Evolutionary conservation across 192 early-diverging fungal genomes (phyloP).

Genomic region (Glomus cerebriforme): DNA sequence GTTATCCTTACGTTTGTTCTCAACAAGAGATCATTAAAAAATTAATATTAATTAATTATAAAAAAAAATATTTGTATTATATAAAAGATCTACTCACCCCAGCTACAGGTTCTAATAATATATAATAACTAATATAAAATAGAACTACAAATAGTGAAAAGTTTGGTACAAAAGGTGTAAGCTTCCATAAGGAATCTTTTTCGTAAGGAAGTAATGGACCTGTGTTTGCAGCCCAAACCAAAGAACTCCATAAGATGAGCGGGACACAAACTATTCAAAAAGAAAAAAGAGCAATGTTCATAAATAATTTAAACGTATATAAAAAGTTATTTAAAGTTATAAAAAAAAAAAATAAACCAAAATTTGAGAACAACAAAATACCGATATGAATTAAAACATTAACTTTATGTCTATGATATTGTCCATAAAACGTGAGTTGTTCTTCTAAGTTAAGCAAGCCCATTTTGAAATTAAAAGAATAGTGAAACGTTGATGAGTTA

Average conservation of each 20-base stretch:
- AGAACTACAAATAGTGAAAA: slow-evolving; percentile 56
- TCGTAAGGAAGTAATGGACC: slow-evolving; percentile 44
- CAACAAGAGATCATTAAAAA: no score
- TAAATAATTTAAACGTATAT: neutral
- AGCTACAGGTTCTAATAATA: slow-evolving; percentile 69
- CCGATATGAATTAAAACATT: slow-evolving; percentile 80
- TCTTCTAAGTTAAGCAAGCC: slow-evolving; percentile 68
- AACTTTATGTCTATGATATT: slow-evolving; percentile 72
- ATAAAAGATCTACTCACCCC: slow-evolving; percentile 53
- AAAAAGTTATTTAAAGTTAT: neutral
- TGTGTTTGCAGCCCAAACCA: slow-evolving; percentile 60
- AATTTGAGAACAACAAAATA: no score
- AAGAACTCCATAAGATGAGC: slow-evolving; percentile 78
- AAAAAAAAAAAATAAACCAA: neutral
- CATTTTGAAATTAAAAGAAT: neutral
- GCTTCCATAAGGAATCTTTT: slow-evolving; percentile 15
- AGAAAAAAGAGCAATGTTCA: neutral
- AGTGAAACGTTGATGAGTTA: no score
- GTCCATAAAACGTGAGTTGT: slow-evolving; percentile 76
- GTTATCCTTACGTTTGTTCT: no score
- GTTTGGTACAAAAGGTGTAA: slow-evolving; percentile 45
- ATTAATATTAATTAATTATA: no score
- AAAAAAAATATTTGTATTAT: neutral
- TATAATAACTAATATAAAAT: slow-evolving; percentile 76
- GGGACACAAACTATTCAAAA: slow-evolving; percentile 79